Percentiles rank a stretch among this genome's conserved stretches.
phyloP scores from a whole-genome alignment of 2,329 filamentous ascomycete species.

The Bipolaris bicolor region DNA sequence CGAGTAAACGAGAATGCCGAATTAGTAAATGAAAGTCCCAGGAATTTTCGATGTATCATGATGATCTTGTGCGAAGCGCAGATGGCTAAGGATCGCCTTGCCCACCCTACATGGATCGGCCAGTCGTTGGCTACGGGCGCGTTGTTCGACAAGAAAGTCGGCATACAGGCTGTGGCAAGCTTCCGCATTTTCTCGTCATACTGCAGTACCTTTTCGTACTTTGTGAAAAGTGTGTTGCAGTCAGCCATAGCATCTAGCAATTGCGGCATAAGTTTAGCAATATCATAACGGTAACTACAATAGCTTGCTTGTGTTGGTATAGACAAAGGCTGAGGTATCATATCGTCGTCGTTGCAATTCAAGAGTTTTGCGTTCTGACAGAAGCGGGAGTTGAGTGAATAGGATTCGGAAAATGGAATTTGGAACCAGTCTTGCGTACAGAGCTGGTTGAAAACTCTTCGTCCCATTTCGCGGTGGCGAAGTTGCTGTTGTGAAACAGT shows the following conservation, averaged over 20 bases:
- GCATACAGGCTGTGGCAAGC: constrained; percentile 44
- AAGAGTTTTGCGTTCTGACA: constrained; percentile 36
- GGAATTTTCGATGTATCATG: constrained; percentile 52
- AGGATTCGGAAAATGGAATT: constrained; percentile 50
- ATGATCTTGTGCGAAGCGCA: constrained; percentile 51
- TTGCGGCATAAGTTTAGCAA: constrained; percentile 48
- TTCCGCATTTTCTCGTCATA: constrained; percentile 48
- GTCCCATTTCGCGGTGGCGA: constrained; percentile 39
- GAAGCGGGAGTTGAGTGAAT: constrained; percentile 43
- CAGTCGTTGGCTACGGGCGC: constrained; percentile 39
- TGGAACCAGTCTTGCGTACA: constrained; percentile 53
- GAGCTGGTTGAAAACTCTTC: constrained; percentile 47
- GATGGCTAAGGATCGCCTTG: constrained; percentile 46
- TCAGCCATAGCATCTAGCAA: constrained; percentile 44
- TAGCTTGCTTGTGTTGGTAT: constrained; percentile 45
- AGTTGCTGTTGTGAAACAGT: constrained; percentile 12
- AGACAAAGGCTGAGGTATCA: constrained; percentile 9
- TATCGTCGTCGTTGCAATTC: constrained; percentile 46
- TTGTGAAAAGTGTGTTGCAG: constrained; percentile 49
- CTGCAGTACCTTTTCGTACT: constrained; percentile 50
- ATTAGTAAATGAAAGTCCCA: constrained; percentile 49
- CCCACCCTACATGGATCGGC: constrained; percentile 50
- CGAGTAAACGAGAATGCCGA: constrained; percentile 48
- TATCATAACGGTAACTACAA: constrained; percentile 45
- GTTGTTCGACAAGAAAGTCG: constrained; percentile 41